A percentile compares a stretch with the other conserved stretches of the same genome.
These are phyloP conservation scores for Penicillium verrucosum DNA, from an alignment of 2,329 filamentous ascomycete species.

Conservation along the genomic window DNA sequence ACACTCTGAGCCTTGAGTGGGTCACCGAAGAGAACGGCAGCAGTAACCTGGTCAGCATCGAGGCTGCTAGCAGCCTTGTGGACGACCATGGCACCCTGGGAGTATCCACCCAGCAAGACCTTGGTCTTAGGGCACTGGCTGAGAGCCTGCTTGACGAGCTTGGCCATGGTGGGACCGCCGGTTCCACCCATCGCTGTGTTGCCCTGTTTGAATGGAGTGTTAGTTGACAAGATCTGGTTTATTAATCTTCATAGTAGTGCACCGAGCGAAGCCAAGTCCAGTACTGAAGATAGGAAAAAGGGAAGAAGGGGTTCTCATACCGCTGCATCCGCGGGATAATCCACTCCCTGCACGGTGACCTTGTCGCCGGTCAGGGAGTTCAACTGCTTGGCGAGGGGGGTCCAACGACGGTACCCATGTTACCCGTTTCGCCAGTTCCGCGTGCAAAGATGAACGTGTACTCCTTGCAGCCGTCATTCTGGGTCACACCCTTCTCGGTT, in stretches of 20 bases:
- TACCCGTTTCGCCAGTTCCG: conserved; percentile 42
- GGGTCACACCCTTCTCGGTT: conserved; percentile 40
- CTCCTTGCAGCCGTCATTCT: conserved; percentile 40
- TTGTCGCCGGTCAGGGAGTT: conserved; percentile 24
- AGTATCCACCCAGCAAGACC: conserved; percentile 35
- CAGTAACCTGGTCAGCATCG: conserved; percentile 36
- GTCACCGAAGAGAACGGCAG: conserved; percentile 47
- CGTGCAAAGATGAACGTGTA: conserved; percentile 46
- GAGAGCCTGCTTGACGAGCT: conserved; percentile 29
- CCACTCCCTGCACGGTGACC: conserved; percentile 33
- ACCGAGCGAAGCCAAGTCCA: neutral
- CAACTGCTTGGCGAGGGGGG: conserved; percentile 32
- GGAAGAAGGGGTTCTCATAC: conserved; percentile 6
- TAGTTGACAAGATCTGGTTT: neutral
- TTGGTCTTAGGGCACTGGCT: conserved; percentile 35
- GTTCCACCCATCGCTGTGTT: conserved; percentile 27
- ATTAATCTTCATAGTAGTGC: neutral
- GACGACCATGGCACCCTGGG: conserved; percentile 36
- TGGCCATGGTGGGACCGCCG: conserved; percentile 31
- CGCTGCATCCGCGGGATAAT: conserved; percentile 29
- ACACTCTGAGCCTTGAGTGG: conserved; percentile 43
- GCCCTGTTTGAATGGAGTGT: conserved; percentile 16
- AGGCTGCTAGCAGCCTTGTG: conserved; percentile 33
- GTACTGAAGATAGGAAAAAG: neutral
- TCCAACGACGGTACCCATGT: conserved; percentile 43